Evolutionary conservation across 345 rosid species (phyloP).

Genomic region (Arabidopsis suecica): DNA sequence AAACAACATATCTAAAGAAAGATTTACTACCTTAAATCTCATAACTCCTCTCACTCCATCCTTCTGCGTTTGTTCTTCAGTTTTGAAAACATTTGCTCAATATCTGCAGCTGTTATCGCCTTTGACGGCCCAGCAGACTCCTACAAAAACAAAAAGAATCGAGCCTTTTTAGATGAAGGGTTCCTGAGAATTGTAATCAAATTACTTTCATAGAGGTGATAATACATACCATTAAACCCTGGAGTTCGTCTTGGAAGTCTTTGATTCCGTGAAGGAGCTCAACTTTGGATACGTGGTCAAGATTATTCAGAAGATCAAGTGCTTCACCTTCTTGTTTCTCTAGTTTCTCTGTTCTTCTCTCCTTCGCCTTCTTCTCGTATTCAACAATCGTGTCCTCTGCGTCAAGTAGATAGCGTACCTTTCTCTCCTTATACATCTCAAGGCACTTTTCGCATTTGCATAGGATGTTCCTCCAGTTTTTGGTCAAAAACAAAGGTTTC

Average conservation of each 20-base stretch:
- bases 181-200: background rate
- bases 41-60: constrained; percentile 41
- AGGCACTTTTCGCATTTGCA: constrained; percentile 82
- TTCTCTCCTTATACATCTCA: constrained; percentile 64
- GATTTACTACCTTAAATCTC: constrained; percentile 16
- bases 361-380: constrained; percentile 86
- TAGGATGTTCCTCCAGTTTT: constrained; percentile 82
- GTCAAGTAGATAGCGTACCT: constrained; percentile 68
- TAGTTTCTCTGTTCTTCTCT: constrained; percentile 87
- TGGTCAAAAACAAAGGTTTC: constrained; percentile 77
- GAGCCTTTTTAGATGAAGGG: constrained; percentile 9
- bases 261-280: constrained; percentile 88
- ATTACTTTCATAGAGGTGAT: constrained; percentile 6
- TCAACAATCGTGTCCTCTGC: constrained; percentile 88
- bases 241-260: constrained; percentile 78
- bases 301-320: constrained; percentile 62
- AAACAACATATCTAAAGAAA: constrained; percentile 26
- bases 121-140: constrained; percentile 83
- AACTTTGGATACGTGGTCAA: constrained; percentile 90
- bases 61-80: constrained; percentile 87
- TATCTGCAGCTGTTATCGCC: constrained; percentile 77
- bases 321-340: constrained; percentile 83
- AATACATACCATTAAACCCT: constrained; percentile 66
- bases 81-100: constrained; percentile 85
- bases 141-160: constrained; percentile 45